These are phyloP conservation scores for Colletotrichum camelliae DNA, from an alignment of 2,329 filamentous ascomycete genomes.

Conservation along the genomic window DNA sequence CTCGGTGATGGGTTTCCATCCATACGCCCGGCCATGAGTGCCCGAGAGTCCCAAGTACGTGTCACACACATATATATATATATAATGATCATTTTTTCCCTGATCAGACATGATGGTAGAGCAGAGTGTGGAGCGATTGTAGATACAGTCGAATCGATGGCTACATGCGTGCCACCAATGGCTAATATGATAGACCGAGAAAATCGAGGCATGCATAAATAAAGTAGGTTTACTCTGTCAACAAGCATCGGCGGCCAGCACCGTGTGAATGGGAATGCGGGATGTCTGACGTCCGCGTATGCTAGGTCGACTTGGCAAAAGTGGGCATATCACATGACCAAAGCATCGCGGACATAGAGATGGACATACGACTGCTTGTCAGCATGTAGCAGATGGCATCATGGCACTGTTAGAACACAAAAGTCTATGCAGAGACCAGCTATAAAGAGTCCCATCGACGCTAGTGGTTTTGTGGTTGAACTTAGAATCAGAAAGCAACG, in stretches of 20 bases:
- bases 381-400: not conserved
- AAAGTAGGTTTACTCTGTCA: not conserved
- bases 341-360: not conserved
- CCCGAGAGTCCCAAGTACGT: not conserved
- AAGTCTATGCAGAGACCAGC: not conserved
- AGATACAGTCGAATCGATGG: not conserved
- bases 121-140: not conserved
- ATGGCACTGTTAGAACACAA: not conserved
- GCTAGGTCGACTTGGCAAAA: not conserved
- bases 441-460: not conserved
- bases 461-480: not conserved
- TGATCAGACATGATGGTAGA: not conserved
- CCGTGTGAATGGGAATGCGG: not conserved
- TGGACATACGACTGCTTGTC: not conserved
- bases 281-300: not conserved
- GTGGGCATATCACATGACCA: not conserved
- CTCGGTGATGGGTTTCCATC: not conserved
- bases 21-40: not conserved
- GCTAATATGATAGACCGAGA: rapidly evolving
- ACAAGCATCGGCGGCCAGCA: not conserved
- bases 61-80: not conserved
- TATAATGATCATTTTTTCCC: rapidly evolving
- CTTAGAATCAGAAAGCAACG: not conserved
- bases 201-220: not conserved
- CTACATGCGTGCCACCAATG: not conserved